Evolutionary conservation across 2,329 filamentous ascomycete species (phyloP), one percentile per base, ranked within the genome.

Genomic region (Penicillium aurantiogriseum): DNA sequence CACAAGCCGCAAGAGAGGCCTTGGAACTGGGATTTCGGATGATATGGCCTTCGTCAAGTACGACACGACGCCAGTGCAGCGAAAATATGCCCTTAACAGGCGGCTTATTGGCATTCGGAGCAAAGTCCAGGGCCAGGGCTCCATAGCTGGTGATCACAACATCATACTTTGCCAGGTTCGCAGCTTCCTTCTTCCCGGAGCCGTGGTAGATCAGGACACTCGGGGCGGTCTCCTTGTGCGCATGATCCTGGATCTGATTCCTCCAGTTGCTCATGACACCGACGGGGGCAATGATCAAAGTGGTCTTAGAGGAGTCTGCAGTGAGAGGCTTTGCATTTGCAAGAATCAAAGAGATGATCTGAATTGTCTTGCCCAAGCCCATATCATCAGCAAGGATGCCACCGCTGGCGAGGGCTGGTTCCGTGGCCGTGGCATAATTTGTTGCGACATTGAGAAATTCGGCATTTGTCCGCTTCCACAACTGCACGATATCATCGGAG

Each of bases 251-350:
- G 53, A 93, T 89, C 72, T 96, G 91, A 53, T 88, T 85, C 65
- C 85, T 85, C 92, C 92, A 96, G 66, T 96, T 96, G 68, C 88
- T 92, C 89, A 96, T 92, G 21, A 96, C 91, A 51, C 88, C 88
- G 6, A 95, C 83, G 0, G 92, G 92, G 0, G 90, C 87, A 54
- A 96, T 80, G 52, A 96, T 92, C 23, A 96, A 80, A 0, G 91
- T 95, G 1, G 87, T 78, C 4, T 85, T 86, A 2, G 78, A 71
- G 0, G 76, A 77, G 6, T 80, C 80, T 4, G 73, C 66, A 17
- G 79, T 79, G 50, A 67, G 71, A 2, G 74, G 74, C 19, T 69
- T 60, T 1, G 73, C 63, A 56, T 86, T 84, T 2, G 83, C 78
- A 62, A 92, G 76, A 54, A 96, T 88, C 36, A 95, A 76, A 52